Percentiles rank a stretch among this genome's conserved stretches.
Evolutionary conservation across 78 protist genomes (phyloP).

Genomic region (Planoprotostelium fungivorum): DNA sequence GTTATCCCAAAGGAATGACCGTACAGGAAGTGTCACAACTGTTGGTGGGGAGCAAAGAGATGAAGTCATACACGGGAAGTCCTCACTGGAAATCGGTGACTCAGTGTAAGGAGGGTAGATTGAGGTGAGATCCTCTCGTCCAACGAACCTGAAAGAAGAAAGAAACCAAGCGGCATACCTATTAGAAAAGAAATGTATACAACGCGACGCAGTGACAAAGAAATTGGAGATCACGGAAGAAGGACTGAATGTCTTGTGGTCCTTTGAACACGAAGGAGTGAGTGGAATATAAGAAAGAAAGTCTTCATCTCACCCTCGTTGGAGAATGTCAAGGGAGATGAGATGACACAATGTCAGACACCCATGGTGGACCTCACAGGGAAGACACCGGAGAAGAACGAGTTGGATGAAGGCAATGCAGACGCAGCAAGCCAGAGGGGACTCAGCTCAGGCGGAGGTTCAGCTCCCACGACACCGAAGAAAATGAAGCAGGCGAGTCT

Average conservation of each 20-base stretch:
- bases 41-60: neutral
- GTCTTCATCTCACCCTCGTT: neutral
- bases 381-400: neutral
- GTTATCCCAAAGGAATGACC: neutral
- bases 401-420: too few species aligned
- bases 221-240: neutral
- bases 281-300: too few species aligned
- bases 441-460: too few species aligned
- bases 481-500: neutral
- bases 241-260: neutral
- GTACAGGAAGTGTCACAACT: neutral
- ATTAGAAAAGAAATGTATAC: neutral
- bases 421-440: too few species aligned
- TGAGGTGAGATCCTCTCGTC: neutral
- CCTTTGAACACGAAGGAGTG: neutral
- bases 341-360: neutral
- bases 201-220: neutral
- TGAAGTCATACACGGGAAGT: neutral
- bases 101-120: neutral
- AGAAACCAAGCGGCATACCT: neutral
- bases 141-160: neutral
- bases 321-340: too few species aligned
- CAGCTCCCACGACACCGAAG: neutral
- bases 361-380: neutral
- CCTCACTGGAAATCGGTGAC: neutral